Evolutionary conservation across 164 flowering plant genomes (phyloP).

Genomic region (Chloranthus sessilifolius): DNA sequence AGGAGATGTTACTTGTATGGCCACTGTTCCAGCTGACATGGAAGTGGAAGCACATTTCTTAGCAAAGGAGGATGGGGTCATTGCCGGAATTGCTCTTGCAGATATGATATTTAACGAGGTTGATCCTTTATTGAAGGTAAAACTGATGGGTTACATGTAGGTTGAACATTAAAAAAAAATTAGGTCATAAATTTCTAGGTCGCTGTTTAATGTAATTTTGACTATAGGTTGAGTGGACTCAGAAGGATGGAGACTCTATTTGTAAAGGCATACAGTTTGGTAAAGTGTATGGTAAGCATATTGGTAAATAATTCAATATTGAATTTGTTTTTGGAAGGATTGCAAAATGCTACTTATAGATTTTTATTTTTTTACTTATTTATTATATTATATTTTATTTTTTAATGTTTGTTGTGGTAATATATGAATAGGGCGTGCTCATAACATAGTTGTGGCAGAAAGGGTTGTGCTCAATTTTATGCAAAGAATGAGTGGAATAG

Average conservation of each 20-base stretch:
- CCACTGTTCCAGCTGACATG: slow-evolving; percentile 74
- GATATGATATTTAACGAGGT: slow-evolving; percentile 86
- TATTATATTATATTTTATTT: too few relatives aligned
- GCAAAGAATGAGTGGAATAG: slow-evolving; percentile 99
- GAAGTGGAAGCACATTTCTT: slow-evolving; percentile 87
- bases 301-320: too few relatives aligned
- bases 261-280: slow-evolving; percentile 78
- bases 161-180: slow-evolving; percentile 3
- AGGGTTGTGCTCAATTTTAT: slow-evolving; percentile 92
- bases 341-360: too few relatives aligned
- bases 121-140: slow-evolving; percentile 86
- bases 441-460: slow-evolving; percentile 81
- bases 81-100: slow-evolving; percentile 89
- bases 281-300: slow-evolving; percentile 63
- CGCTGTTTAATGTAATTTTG: neutral
- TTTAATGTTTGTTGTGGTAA: neutral
- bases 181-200: neutral
- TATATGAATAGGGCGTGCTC: slow-evolving; percentile 67
- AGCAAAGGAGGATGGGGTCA: slow-evolving; percentile 89
- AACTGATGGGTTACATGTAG: neutral
- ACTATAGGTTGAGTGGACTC: slow-evolving; percentile 86
- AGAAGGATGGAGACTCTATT: slow-evolving; percentile 71
- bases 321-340: too few relatives aligned
- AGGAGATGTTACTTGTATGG: slow-evolving; percentile 96
- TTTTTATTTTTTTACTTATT: too few relatives aligned